Evolutionary conservation across 495 filamentous ascomycete genomes (phyloP), one percentile per base, ranked within the genome.

Genomic region (Amorphotheca resinae): DNA sequence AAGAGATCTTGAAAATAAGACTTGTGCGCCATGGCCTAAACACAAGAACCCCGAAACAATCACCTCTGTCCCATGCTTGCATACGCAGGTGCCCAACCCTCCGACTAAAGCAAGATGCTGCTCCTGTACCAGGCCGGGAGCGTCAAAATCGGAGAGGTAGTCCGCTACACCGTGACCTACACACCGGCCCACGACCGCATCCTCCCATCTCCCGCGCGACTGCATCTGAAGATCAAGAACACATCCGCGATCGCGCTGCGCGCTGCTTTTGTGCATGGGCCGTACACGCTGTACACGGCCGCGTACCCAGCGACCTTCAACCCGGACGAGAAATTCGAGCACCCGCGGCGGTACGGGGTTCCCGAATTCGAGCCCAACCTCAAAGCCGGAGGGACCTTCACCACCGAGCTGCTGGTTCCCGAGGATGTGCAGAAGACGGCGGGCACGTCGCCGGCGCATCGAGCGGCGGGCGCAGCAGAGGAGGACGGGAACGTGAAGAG

Each of bases 311-410:
- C 78, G 0, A 71, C 68, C 28, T 95, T 87, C 60, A 73, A 84
- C 52, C 85, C 87, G 3, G 83, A 93, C 56, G 60, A 65, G 46
- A 83, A 80, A 42, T 73, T 79, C 40, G 74, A 79, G 18, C 65
- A 74, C 18, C 68, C 74, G 17, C 68, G 66, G 18, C 62, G 64
- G 32, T 66, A 78, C 63, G 84, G 82, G 42, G 67, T 75, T 2
- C 88, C 87, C 20, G 79, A 93, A 56, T 98, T 89, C 59, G 91
- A 98, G 57, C 88, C 91, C 9, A 84, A 95, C 60, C 74, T 98
- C 50, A 98, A 96, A 63, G 87, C 91, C 17, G 93, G 86, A 12
- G 87, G 84, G 15, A 77, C 66, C 41, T 98, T 86, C 80, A 74
- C 75, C 55, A 80, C 84, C 21, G 69, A 68, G 35, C 76, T 98